A percentile compares a stretch with the other conserved stretches of the same genome.
Evolutionary conservation across 2,329 filamentous ascomycete species (phyloP).

Genomic region (Fusarium denticulatum): DNA sequence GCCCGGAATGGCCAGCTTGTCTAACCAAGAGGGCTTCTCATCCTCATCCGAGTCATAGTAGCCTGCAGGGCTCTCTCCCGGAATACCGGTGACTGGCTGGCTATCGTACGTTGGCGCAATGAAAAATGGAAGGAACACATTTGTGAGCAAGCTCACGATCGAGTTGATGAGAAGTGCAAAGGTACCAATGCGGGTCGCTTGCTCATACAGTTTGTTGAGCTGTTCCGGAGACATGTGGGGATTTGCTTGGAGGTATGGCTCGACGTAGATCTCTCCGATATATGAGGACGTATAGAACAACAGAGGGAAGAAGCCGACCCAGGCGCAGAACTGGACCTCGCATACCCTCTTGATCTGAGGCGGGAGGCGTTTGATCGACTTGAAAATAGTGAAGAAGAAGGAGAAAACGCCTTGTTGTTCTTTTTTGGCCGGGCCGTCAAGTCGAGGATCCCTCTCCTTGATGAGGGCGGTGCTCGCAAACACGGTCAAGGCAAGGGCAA

Average conservation of each 20-base stretch:
- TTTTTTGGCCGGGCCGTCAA: constrained; percentile 70
- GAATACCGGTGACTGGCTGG: constrained; percentile 47
- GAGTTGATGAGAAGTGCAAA: constrained; percentile 91
- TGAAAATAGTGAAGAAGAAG: constrained; percentile 83
- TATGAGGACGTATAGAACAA: constrained; percentile 96
- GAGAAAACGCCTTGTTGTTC: constrained; percentile 73
- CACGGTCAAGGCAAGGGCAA: constrained; percentile 76
- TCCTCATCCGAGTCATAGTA: constrained; percentile 47
- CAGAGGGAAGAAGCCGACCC: constrained; percentile 96
- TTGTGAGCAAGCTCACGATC: constrained; percentile 82
- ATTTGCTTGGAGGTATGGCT: constrained; percentile 80
- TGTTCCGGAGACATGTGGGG: constrained; percentile 80
- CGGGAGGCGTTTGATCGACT: constrained; percentile 80
- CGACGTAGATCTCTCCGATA: constrained; percentile 90
- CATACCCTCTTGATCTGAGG: constrained; percentile 86
- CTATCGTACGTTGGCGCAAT: constrained; percentile 81
- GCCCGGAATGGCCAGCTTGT: constrained; percentile 77
- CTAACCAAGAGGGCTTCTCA: constrained; percentile 58
- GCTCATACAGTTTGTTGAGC: constrained; percentile 82
- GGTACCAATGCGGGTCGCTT: constrained; percentile 86
- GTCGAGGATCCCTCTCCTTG: constrained; percentile 81
- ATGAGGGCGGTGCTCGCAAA: constrained; percentile 75
- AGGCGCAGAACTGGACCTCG: constrained; percentile 83
- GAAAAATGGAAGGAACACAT: constrained; percentile 85
- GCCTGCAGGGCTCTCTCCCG: constrained; percentile 46